Evolutionary conservation across 2,329 filamentous ascomycete genomes (phyloP).

Genomic region (Scedosporium apiospermum): DNA sequence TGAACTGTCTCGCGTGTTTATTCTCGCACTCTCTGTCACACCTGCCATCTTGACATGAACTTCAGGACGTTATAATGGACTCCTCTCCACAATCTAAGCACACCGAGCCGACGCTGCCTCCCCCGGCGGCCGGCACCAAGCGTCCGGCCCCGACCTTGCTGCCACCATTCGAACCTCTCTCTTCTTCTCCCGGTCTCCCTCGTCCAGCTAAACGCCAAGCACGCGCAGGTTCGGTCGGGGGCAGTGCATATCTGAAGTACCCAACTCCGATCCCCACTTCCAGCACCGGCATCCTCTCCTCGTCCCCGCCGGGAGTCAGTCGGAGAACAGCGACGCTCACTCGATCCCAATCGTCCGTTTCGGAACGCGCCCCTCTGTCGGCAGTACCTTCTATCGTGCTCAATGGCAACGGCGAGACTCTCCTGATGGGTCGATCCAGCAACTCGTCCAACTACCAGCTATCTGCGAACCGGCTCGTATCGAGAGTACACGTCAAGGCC

Average conservation of each 20-base stretch:
- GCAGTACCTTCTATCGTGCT: slow-evolving; percentile 77
- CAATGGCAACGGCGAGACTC: slow-evolving; percentile 66
- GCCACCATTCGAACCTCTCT: slow-evolving; percentile 69
- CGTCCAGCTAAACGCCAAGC: slow-evolving; percentile 60
- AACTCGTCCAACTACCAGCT: slow-evolving; percentile 94
- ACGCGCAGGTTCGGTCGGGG: slow-evolving; percentile 22
- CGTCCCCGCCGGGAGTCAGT: slow-evolving; percentile 60
- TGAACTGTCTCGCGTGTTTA: not conserved
- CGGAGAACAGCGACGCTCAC: slow-evolving; percentile 22
- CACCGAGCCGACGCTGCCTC: slow-evolving; percentile 24
- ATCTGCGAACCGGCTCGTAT: slow-evolving; percentile 84
- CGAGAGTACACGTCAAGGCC: slow-evolving; percentile 85
- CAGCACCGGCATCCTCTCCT: slow-evolving; percentile 82
- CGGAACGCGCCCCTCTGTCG: slow-evolving; percentile 71
- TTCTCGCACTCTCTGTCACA: slow-evolving; percentile 10
- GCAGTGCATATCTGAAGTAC: slow-evolving; percentile 57
- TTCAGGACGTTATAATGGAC: slow-evolving; percentile 23
- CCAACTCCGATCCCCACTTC: slow-evolving; percentile 92
- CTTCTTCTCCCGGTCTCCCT: slow-evolving; percentile 66
- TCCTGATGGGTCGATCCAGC: slow-evolving; percentile 87
- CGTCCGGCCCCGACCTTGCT: slow-evolving; percentile 58
- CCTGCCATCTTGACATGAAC: slow-evolving; percentile 11
- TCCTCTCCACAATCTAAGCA: slow-evolving; percentile 26
- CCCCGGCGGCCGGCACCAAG: slow-evolving; percentile 38
- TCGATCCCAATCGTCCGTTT: slow-evolving; percentile 17